Evolutionary conservation across 2,329 filamentous ascomycete species (phyloP).

Genomic region (Nakataea oryzae): DNA sequence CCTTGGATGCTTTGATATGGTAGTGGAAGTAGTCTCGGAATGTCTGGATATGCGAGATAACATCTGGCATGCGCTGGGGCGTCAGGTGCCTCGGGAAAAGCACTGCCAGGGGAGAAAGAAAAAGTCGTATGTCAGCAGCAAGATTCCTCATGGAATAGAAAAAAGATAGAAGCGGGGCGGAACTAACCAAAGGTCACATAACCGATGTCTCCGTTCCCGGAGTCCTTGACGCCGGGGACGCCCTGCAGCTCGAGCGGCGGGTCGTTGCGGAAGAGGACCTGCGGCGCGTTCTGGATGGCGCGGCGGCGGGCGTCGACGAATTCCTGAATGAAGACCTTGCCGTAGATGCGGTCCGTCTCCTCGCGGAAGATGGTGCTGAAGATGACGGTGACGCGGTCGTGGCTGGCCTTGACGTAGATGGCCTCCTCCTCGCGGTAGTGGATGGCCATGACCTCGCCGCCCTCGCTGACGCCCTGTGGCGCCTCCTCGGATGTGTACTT

Average conservation of each 20-base stretch:
- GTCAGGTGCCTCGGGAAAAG: slow-evolving; percentile 93
- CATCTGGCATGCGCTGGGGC: slow-evolving; percentile 79
- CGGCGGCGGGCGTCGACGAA: slow-evolving; percentile 93
- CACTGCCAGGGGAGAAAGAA: slow-evolving; percentile 39
- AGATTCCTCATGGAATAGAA: background rate
- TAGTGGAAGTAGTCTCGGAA: slow-evolving; percentile 99
- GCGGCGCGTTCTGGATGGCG: slow-evolving; percentile 95
- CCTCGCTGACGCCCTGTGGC: slow-evolving; percentile 80
- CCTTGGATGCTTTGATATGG: slow-evolving; percentile 98
- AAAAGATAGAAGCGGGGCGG: background rate
- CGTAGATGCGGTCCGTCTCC: slow-evolving; percentile 94
- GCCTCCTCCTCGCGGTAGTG: slow-evolving; percentile 98
- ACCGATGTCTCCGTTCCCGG: slow-evolving; percentile 75
- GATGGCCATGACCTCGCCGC: slow-evolving; percentile 87
- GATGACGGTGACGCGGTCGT: slow-evolving; percentile 96
- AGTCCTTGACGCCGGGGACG: slow-evolving; percentile 69
- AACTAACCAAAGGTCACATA: slow-evolving; percentile 91
- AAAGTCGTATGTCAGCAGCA: background rate
- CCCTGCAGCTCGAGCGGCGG: slow-evolving; percentile 84
- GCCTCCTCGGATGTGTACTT: slow-evolving; percentile 92
- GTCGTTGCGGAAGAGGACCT: slow-evolving; percentile 93
- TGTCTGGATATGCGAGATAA: slow-evolving; percentile 98
- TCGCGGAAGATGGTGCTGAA: slow-evolving; percentile 98
- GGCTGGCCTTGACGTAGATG: slow-evolving; percentile 94
- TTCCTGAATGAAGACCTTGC: slow-evolving; percentile 97